A percentile compares a stretch with the other conserved stretches of the same genome.
phyloP scores from a whole-genome alignment of 768 basidiomycete species.

The Leccinum aurantiacum region DNA sequence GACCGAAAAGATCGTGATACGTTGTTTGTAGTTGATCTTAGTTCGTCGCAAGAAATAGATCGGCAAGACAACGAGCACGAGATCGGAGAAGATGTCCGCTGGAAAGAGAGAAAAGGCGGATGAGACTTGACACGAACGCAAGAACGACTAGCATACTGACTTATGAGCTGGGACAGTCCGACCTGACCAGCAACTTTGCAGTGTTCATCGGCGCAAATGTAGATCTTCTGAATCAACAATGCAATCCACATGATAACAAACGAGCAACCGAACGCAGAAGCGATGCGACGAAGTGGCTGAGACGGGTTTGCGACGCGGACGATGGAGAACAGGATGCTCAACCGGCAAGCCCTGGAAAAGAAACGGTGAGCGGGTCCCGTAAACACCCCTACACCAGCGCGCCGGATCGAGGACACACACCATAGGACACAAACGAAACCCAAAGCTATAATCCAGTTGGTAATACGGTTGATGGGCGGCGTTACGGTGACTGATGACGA shows the following conservation, averaged over 20 bases:
- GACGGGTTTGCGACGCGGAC: slow-evolving; percentile 18
- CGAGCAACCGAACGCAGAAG: slow-evolving; percentile 6
- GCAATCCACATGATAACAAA: slow-evolving; percentile 29
- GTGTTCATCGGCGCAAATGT: background rate
- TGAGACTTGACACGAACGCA: background rate
- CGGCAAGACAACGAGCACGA: slow-evolving; percentile 17
- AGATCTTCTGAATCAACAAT: slow-evolving; percentile 16
- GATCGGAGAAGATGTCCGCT: slow-evolving; percentile 26
- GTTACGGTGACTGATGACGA: background rate
- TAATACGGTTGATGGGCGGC: background rate
- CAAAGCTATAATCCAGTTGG: slow-evolving; percentile 16
- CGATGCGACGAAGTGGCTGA: slow-evolving; percentile 5
- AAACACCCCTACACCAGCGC: background rate
- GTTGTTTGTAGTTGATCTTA: slow-evolving; percentile 11
- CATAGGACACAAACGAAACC: slow-evolving; percentile 21
- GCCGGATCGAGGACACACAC: slow-evolving; percentile 9
- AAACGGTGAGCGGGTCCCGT: background rate
- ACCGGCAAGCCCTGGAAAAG: slow-evolving; percentile 21
- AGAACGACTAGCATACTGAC: slow-evolving; percentile 9
- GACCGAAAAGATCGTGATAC: slow-evolving; percentile 16
- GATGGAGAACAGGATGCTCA: slow-evolving; percentile 27
- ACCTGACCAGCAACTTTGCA: slow-evolving; percentile 9
- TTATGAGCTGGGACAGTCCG: slow-evolving; percentile 22
- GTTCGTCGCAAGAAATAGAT: slow-evolving; percentile 11
- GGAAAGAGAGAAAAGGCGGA: background rate